These are phyloP conservation scores for Apiotrichum akiyoshidainum DNA, from an alignment of 1,284 basidiomycete species.

Conservation along the genomic window DNA sequence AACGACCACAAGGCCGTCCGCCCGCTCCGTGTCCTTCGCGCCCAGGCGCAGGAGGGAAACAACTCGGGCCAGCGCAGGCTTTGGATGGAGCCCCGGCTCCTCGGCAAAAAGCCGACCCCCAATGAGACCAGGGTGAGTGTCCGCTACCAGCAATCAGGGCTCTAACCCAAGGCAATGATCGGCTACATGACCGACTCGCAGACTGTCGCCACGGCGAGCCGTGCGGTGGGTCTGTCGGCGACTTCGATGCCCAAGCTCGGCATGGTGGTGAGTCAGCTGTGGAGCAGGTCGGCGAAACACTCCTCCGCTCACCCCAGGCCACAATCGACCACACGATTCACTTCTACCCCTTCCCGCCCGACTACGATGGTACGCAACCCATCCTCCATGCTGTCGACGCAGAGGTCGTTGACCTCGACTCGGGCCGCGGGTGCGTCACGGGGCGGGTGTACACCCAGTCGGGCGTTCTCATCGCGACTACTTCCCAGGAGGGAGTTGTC, in stretches of 20 bases:
- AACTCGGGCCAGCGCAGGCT: too few species aligned
- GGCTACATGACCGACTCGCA: slow-evolving; percentile 79
- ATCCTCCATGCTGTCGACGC: slow-evolving; percentile 73
- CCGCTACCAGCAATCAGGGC: too few species aligned
- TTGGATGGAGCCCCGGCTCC: slow-evolving; percentile 60
- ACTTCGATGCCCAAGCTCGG: slow-evolving; percentile 52
- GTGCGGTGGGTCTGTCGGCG: slow-evolving; percentile 61
- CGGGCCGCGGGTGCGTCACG: slow-evolving; percentile 69
- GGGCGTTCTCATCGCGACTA: slow-evolving; percentile 71
- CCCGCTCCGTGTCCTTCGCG: too few species aligned
- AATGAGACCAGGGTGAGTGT: slow-evolving; percentile 71
- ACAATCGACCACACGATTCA: slow-evolving; percentile 80
- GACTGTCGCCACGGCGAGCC: slow-evolving; percentile 65
- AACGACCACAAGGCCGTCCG: too few species aligned
- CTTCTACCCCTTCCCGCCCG: slow-evolving; percentile 69
- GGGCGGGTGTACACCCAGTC: slow-evolving; percentile 71
- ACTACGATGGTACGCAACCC: slow-evolving; percentile 75
- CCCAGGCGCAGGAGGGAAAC: too few species aligned
- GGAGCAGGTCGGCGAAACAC: too few species aligned
- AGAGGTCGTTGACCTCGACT: slow-evolving; percentile 58
- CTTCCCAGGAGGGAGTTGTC: slow-evolving; percentile 73
- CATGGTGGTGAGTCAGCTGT: slow-evolving; percentile 68
- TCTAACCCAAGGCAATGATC: slow-evolving; percentile 66
- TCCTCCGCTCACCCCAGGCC: slow-evolving; percentile 55
- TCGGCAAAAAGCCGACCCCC: slow-evolving; percentile 58